Base-by-base conservation (phyloP, 1,284 basidiomycete genomes). In the Meripilus lineatus region DNA sequence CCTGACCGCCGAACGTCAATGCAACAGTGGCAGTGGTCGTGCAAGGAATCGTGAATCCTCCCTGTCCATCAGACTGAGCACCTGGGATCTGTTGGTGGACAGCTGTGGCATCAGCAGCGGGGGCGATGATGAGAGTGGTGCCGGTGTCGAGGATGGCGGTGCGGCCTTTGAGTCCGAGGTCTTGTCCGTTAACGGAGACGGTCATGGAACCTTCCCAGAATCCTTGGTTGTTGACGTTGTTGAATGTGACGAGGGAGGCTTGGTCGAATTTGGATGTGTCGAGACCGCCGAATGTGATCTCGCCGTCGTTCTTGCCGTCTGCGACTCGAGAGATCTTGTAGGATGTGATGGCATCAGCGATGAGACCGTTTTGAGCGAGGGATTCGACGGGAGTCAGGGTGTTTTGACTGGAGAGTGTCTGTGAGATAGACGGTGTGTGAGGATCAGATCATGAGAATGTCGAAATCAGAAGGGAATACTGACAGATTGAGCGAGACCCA, bases 81-180 rank as follows among this genome's bases (percentile, higher is more conserved):
- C 89, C 90, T 2, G 71, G 64, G 57, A 90, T 90, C 30, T 72
- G 61, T 45, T 64, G 57, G 57, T 81, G 79, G 20, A 81, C 66
- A 1, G 79, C 71, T 6, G 62, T 59, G 11, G 85, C 89, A 50
- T 88, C 85, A 11, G 52, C 51, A 10, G 63, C 52, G 47, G 85
- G 82, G 15, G 73, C 73, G 46, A 85, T 59, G 49, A 84, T 75
- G 57, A 86, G 72, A 32, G 84, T 85, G 51, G 83, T 87, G 50
- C 86, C 86, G 25, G 85, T 89, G 66, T 90, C 87, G 53, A 90
- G 76, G 62, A 90, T 85, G 41, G 85, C 80, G 30, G 78, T 80
- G 56, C 84, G 80, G 35, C 75, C 75, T 15, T 59, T 50, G 36
- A 88, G 66, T 13, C 75, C 73, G 32, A 74, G 56, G 57, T 75